These are phyloP conservation scores for Tetrapyrgos nigripes DNA, from an alignment of 1,284 basidiomycete genomes.

Conservation along the genomic window DNA sequence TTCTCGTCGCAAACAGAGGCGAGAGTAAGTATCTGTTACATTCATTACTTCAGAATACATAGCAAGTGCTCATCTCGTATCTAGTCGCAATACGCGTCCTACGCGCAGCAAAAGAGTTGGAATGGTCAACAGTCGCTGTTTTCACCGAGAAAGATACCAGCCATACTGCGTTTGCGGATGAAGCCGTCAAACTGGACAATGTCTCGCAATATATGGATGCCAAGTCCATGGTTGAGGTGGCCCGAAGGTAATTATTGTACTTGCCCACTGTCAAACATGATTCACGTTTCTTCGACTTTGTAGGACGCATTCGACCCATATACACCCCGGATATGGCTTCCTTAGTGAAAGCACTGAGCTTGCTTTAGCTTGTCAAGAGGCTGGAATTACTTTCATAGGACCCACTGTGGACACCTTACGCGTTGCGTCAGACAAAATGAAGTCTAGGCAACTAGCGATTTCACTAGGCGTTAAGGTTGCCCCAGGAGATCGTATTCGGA, in stretches of 20 bases:
- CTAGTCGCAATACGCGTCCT: slow-evolving; percentile 40
- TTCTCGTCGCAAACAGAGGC: slow-evolving; percentile 43
- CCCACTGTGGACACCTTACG: slow-evolving; percentile 51
- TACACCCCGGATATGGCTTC: slow-evolving; percentile 56
- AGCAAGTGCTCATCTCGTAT: no score
- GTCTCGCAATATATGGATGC: slow-evolving; percentile 35
- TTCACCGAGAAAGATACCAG: slow-evolving; percentile 39
- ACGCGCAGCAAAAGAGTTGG: slow-evolving; percentile 37
- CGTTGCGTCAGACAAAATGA: slow-evolving; percentile 58
- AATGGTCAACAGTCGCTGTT: slow-evolving; percentile 40
- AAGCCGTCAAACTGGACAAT: slow-evolving; percentile 35
- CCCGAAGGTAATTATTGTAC: slow-evolving; percentile 27
- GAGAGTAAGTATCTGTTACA: slow-evolving; percentile 37
- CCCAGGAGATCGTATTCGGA: slow-evolving; percentile 45
- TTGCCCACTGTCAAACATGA: background rate
- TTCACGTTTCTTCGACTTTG: background rate
- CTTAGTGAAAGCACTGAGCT: slow-evolving; percentile 55
- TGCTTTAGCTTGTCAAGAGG: slow-evolving; percentile 43
- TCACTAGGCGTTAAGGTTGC: slow-evolving; percentile 51
- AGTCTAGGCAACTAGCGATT: slow-evolving; percentile 53
- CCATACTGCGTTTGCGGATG: slow-evolving; percentile 42
- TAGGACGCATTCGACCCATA: slow-evolving; percentile 41
- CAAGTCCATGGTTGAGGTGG: slow-evolving; percentile 32
- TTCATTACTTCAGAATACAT: no score
- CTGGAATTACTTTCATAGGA: slow-evolving; percentile 52